A percentile compares a stretch with the other conserved stretches of the same genome.
These are phyloP conservation scores for Trypanosoma lewisi DNA, from an alignment of 208 protist genomes.

Conservation along the genomic window DNA sequence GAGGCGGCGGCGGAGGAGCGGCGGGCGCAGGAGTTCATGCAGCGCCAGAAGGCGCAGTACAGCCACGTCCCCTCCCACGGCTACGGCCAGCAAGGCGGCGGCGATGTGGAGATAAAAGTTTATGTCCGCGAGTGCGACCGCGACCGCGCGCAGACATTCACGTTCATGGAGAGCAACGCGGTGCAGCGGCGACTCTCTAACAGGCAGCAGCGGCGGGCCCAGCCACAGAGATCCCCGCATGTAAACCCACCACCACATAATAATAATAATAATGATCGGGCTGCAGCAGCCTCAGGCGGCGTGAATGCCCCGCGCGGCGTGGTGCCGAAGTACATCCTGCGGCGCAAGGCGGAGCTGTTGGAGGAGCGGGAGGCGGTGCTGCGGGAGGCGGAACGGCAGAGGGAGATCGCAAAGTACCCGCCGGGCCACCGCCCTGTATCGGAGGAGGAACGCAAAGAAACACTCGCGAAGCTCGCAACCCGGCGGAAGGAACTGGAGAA, in stretches of 20 bases:
- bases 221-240: no score
- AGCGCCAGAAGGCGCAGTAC: slow-evolving; percentile 60
- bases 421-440: slow-evolving; percentile 77
- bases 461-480: slow-evolving; percentile 44
- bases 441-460: slow-evolving; percentile 73
- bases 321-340: slow-evolving; percentile 73
- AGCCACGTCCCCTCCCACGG: slow-evolving; percentile 57
- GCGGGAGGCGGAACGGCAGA: slow-evolving; percentile 47
- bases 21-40: slow-evolving; percentile 30
- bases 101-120: slow-evolving; percentile 76
- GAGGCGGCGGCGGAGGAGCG: slow-evolving; percentile 46
- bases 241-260: no score
- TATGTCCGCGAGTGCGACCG: slow-evolving; percentile 85
- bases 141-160: slow-evolving; percentile 40
- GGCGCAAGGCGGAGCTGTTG: slow-evolving; percentile 79
- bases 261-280: slow-evolving; percentile 4
- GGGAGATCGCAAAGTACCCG: slow-evolving; percentile 69
- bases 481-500: slow-evolving; percentile 72
- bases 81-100: slow-evolving; percentile 32
- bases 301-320: slow-evolving; percentile 31
- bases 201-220: neutral
- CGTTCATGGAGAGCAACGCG: slow-evolving; percentile 50
- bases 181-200: slow-evolving; percentile 4
- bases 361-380: slow-evolving; percentile 65
- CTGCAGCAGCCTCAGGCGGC: slow-evolving; percentile 1